Percentiles rank a stretch among this genome's conserved stretches.
phyloP scores from a whole-genome alignment of 805 yeast species.

The Saccharomycopsis sp. region DNA sequence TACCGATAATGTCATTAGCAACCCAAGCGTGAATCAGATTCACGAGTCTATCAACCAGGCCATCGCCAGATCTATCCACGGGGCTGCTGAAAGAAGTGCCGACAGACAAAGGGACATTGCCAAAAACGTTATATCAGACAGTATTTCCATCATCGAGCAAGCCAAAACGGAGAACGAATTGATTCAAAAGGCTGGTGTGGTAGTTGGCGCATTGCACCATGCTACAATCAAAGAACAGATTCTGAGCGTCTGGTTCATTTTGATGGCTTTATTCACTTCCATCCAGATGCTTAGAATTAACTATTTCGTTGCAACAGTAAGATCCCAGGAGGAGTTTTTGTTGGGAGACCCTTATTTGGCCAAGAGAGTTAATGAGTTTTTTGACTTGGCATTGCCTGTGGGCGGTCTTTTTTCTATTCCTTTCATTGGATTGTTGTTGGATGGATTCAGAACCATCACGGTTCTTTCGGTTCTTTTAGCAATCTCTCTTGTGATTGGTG shows the following conservation, averaged over 20 bases:
- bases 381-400: constrained; percentile 79
- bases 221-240: constrained; percentile 33
- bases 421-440: constrained; percentile 73
- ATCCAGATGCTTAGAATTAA: constrained; percentile 88
- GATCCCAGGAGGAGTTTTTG: constrained; percentile 73
- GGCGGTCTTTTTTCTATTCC: constrained; percentile 89
- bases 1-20: not conserved
- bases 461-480: constrained; percentile 45
- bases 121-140: constrained; percentile 12
- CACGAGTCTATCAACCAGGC: constrained; percentile 12
- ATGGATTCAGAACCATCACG: constrained; percentile 58
- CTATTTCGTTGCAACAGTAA: constrained; percentile 85
- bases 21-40: not conserved
- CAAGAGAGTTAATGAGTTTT: constrained; percentile 55
- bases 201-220: constrained; percentile 11
- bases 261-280: constrained; percentile 74
- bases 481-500: constrained; percentile 59
- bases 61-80: constrained; percentile 2
- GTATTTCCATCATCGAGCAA: constrained; percentile 17
- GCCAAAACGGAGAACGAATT: constrained; percentile 12
- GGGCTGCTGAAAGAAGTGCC: not conserved
- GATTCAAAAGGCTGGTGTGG: constrained; percentile 16
- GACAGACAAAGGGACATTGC: not conserved
- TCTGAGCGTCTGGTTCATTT: constrained; percentile 62
- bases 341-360: constrained; percentile 49